phyloP scores from a whole-genome alignment of 2,329 filamentous ascomycete genomes.

The Furcasterigmium furcatum region DNA sequence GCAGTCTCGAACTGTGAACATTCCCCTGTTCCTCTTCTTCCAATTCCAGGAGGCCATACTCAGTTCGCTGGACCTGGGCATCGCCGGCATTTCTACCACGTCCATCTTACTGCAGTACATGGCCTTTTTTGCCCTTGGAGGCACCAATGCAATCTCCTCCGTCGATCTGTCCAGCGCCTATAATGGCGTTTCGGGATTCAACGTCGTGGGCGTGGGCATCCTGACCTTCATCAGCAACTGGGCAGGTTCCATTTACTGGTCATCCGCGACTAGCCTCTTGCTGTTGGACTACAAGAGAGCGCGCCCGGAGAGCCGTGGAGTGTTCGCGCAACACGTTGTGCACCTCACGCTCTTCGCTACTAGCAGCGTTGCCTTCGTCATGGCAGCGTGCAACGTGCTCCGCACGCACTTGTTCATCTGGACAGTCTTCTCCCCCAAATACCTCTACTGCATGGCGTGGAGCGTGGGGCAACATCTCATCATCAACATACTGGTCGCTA shows the following conservation, averaged over 20 bases:
- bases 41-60: slow-evolving; percentile 54
- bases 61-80: slow-evolving; percentile 40
- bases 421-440: slow-evolving; percentile 98
- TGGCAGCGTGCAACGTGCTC: slow-evolving; percentile 82
- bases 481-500: slow-evolving; percentile 64
- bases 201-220: slow-evolving; percentile 73
- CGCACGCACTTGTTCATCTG: slow-evolving; percentile 94
- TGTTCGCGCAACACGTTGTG: slow-evolving; percentile 51
- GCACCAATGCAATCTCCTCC: slow-evolving; percentile 93
- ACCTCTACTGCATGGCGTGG: slow-evolving; percentile 90
- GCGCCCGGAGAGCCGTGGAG: slow-evolving; percentile 20
- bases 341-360: slow-evolving; percentile 70
- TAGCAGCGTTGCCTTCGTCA: slow-evolving; percentile 66
- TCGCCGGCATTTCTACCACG: slow-evolving; percentile 62
- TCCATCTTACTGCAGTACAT: slow-evolving; percentile 75
- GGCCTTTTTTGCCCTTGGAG: slow-evolving; percentile 87
- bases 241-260: slow-evolving; percentile 89
- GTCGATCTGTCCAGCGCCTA: slow-evolving; percentile 93
- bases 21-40: slow-evolving; percentile 80
- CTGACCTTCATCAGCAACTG: slow-evolving; percentile 89
- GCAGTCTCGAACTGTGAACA: slow-evolving; percentile 80
- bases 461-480: slow-evolving; percentile 74
- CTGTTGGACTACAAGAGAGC: slow-evolving; percentile 36
- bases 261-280: slow-evolving; percentile 60
- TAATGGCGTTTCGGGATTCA: slow-evolving; percentile 84